Base-by-base conservation (phyloP, 768 basidiomycete genomes). In the Agaricus sinodeliciosus region DNA sequence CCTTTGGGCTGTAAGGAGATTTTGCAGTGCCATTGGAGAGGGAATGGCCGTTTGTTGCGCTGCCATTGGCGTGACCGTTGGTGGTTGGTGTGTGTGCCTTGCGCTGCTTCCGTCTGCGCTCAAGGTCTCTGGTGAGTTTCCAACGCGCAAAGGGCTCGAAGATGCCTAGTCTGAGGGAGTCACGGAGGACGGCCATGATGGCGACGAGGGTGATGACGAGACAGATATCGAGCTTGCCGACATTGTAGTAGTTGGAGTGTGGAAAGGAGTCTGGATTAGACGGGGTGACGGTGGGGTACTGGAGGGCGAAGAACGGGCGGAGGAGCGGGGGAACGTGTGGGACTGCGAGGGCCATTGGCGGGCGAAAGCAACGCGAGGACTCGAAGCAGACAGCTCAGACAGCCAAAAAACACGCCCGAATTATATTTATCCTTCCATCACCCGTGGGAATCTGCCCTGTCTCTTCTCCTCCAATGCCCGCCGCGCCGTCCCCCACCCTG, bases 131-230 rank as follows among this genome's bases (percentile, higher is more conserved):
- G 37, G 73, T 69, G 55, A 96, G 79, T 58, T 85, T 86, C 79
- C 82, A 85, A 36, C 75, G 73, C 15, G 90, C 94, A 51, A 96
- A 81, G 9, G 94, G 91, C 63, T 86, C 85, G 56, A 92, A 80
- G 31, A 94, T 59, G 58, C 72, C 75, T 18, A 94, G 67, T 60
- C 96, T 83, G 37, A 82, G 67, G 28, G 80, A 69, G 71, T 95
- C 94, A 56, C 96, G 82, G 25, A 92, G 67, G 48, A 93, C 60
- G n/a, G 91, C 91, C 82, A 96, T 93, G 59, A 85, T 71, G 12
- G 86, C 79, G 53, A 96, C 90, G 67, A 81, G 87, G n/a, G 84
- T 79, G 51, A 93, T 68, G 53, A 94, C 75, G 61, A 95, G 64
- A 62, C 83, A 92, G n/a, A 78, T 67, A 65, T 99, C 96, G 55